Evolutionary conservation across 2,329 filamentous ascomycete species (phyloP).

Genomic region (Diaporthe sp.): DNA sequence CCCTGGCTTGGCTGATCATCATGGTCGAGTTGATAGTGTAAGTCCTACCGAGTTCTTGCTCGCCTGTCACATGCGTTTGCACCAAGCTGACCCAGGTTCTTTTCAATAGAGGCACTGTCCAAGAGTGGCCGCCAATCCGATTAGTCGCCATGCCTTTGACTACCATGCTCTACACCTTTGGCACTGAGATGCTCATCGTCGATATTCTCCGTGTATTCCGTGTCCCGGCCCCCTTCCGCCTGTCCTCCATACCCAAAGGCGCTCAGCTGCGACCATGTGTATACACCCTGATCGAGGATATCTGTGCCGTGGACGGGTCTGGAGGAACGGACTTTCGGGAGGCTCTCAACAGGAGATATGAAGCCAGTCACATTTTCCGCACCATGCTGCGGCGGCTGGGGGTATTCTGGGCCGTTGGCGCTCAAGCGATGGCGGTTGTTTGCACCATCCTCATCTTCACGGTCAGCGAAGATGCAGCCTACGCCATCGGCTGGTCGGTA

Average conservation of each 20-base stretch:
- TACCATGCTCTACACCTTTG: constrained; percentile 64
- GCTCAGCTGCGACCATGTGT: constrained; percentile 70
- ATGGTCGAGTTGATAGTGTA: constrained; percentile 69
- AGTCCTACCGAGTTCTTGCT: constrained; percentile 31
- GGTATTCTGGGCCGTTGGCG: constrained; percentile 69
- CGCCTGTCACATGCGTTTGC: not conserved
- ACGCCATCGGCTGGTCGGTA: constrained; percentile 46
- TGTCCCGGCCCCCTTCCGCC: constrained; percentile 68
- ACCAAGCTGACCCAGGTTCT: not conserved
- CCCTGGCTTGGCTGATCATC: constrained; percentile 67
- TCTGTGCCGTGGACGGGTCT: constrained; percentile 76
- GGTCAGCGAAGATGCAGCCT: constrained; percentile 44
- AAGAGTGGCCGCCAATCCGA: constrained; percentile 63
- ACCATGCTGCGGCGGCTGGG: constrained; percentile 68
- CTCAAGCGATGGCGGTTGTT: constrained; percentile 45
- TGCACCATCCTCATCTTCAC: constrained; percentile 47
- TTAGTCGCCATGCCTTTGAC: constrained; percentile 66
- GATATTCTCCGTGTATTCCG: constrained; percentile 53
- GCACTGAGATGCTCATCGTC: constrained; percentile 57
- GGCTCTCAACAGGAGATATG: constrained; percentile 65
- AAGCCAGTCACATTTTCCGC: constrained; percentile 67
- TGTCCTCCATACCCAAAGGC: constrained; percentile 74
- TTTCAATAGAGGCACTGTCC: constrained; percentile 47
- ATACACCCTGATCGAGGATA: constrained; percentile 77
- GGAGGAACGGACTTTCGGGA: constrained; percentile 68